These are phyloP conservation scores for Carex cristatella DNA, from an alignment of 176 grass and related monocot genomes.

Conservation along the genomic window DNA sequence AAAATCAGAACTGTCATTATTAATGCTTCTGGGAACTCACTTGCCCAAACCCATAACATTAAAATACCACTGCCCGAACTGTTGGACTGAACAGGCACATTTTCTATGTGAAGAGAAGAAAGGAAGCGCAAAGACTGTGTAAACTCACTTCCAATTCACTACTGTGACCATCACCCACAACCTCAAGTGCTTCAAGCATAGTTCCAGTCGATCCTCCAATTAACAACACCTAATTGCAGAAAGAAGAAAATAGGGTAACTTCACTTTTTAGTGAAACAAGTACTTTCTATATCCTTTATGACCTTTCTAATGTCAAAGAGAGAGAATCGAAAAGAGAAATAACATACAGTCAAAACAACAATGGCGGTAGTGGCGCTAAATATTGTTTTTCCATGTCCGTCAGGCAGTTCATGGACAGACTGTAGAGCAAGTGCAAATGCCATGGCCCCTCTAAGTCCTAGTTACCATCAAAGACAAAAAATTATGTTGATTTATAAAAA, in stretches of 20 bases:
- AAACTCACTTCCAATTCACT: slow-evolving; percentile 57
- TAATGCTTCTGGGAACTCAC: background rate
- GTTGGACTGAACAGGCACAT: background rate
- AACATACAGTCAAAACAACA: slow-evolving; percentile 87
- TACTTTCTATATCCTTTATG: background rate
- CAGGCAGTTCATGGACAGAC: slow-evolving; percentile 94
- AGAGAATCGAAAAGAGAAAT: slow-evolving; percentile 10
- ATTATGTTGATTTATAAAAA: background rate
- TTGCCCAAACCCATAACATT: background rate
- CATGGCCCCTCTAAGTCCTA: slow-evolving; percentile 98
- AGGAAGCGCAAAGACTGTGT: background rate
- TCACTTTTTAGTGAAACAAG: background rate
- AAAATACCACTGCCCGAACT: background rate
- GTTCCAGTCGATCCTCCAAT: slow-evolving; percentile 97
- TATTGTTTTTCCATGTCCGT: slow-evolving; percentile 95
- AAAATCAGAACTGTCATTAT: background rate
- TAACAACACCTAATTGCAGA: slow-evolving; percentile 57
- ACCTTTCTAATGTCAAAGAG: background rate
- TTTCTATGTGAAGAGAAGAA: background rate
- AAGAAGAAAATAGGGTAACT: background rate
- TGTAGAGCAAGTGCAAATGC: slow-evolving; percentile 99
- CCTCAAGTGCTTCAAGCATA: slow-evolving; percentile 90
- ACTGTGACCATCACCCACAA: slow-evolving; percentile 64
- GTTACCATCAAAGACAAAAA: slow-evolving; percentile 27
- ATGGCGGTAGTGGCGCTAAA: slow-evolving; percentile 89